These are phyloP conservation scores for Phyllostachys edulis DNA, from an alignment of 176 grass and related monocot species.

Conservation along the genomic window DNA sequence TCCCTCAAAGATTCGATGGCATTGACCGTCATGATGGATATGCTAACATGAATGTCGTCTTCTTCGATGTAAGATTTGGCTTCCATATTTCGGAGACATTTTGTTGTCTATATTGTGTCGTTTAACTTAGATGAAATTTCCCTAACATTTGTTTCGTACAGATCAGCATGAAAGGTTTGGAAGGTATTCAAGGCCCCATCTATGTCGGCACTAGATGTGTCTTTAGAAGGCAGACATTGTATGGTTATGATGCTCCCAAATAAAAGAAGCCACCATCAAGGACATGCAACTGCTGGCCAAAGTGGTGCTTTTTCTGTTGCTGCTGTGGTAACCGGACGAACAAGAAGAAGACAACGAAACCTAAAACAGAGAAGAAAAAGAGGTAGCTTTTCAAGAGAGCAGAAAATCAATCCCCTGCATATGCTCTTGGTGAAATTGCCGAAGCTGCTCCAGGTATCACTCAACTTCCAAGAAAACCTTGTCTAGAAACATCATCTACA, in stretches of 20 bases:
- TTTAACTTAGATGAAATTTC: not conserved
- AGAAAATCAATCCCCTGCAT: conserved; percentile 62
- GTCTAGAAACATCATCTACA: not conserved
- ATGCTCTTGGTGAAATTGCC: conserved; percentile 64
- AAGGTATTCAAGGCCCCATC: conserved; percentile 96
- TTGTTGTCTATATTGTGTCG: not conserved
- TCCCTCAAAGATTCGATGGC: conserved; percentile 90
- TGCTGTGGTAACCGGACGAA: conserved; percentile 46
- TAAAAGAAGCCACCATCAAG: conserved; percentile 76
- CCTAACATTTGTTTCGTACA: conserved; percentile 35
- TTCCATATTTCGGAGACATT: not conserved
- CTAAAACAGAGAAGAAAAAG: conserved; percentile 71
- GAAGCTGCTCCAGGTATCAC: conserved; percentile 58
- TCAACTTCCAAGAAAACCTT: not conserved
- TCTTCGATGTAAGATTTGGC: conserved; percentile 79
- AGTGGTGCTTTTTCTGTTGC: conserved; percentile 65
- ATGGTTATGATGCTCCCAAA: conserved; percentile 89
- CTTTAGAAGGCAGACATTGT: conserved; percentile 74
- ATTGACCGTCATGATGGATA: conserved; percentile 97
- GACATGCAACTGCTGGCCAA: conserved; percentile 90
- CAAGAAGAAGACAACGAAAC: conserved; percentile 65
- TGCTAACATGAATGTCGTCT: conserved; percentile 82
- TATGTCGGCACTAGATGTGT: conserved; percentile 92
- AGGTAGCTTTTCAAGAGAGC: conserved; percentile 50
- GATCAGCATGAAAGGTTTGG: conserved; percentile 99